Conservation (phyloP, 352 stramenopile species). For the Pythium dissotocum region DNA sequence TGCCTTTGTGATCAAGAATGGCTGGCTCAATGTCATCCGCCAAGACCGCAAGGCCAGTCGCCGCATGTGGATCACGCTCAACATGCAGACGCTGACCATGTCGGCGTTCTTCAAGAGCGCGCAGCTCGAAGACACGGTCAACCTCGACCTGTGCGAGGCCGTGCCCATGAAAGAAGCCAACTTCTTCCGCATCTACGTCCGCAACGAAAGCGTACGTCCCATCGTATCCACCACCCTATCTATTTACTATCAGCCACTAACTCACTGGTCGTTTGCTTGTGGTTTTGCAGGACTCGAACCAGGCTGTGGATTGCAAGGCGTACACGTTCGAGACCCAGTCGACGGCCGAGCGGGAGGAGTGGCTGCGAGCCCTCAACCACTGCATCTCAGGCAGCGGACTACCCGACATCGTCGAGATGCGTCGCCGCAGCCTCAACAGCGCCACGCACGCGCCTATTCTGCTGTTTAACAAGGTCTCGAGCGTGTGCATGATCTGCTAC, state of each 20-base stretch:
- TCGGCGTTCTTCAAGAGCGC: conserved; percentile 62
- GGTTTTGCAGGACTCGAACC: conserved; percentile 11
- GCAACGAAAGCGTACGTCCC: conserved; percentile 30
- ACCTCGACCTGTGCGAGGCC: conserved; percentile 59
- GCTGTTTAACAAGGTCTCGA: conserved; percentile 87
- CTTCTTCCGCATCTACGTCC: conserved; percentile 60
- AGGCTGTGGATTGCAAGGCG: conserved; percentile 30
- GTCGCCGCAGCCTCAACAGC: conserved; percentile 68
- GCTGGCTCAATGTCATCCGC: conserved; percentile 74
- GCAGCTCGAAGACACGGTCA: conserved; percentile 67
- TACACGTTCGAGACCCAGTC: conserved; percentile 74
- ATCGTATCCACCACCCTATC: neutral
- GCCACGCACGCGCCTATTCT: conserved; percentile 81
- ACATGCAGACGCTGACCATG: conserved; percentile 68
- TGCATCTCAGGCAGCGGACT: conserved; percentile 64
- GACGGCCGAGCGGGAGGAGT: conserved; percentile 69
- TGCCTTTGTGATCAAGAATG: conserved; percentile 85
- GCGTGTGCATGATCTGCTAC: conserved; percentile 82
- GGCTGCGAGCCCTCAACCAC: conserved; percentile 75
- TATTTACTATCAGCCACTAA: neutral
- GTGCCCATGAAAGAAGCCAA: conserved; percentile 49
- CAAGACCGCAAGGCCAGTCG: conserved; percentile 39
- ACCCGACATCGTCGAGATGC: conserved; percentile 48
- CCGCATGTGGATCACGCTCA: conserved; percentile 79
- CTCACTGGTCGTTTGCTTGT: neutral